These are phyloP conservation scores for Porcisia deanei DNA, from an alignment of 208 protist species.

Conservation along the genomic window DNA sequence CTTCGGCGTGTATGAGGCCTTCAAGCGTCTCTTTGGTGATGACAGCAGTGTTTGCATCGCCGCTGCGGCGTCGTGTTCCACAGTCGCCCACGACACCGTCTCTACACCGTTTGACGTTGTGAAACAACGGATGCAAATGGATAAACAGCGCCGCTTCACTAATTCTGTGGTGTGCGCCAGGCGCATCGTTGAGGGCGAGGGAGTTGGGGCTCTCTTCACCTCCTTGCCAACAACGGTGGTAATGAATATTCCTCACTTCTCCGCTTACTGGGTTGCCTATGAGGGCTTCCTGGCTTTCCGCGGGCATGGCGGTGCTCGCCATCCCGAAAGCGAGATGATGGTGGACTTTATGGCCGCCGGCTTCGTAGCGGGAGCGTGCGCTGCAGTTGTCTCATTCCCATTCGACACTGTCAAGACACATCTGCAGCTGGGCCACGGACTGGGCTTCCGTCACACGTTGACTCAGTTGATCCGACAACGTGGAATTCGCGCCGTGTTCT, in stretches of 20 bases:
- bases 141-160: conserved; percentile 47
- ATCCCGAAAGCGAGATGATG: conserved; percentile 48
- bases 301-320: conserved; percentile 38
- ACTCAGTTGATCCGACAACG: conserved; percentile 37
- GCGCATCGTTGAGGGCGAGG: conserved; percentile 56
- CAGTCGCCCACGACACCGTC: conserved; percentile 88
- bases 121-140: conserved; percentile 95
- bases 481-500: conserved; percentile 62
- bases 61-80: conserved; percentile 60
- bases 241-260: conserved; percentile 94
- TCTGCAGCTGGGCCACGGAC: conserved; percentile 75
- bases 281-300: conserved; percentile 55
- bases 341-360: conserved; percentile 74
- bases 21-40: conserved; percentile 73
- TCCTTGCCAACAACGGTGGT: conserved; percentile 90
- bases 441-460: conserved; percentile 23
- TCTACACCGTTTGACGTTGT: conserved; percentile 94
- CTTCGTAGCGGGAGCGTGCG: conserved; percentile 79
- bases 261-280: conserved; percentile 93
- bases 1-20: conserved; percentile 92
- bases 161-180: conserved; percentile 54
- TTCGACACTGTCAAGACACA: conserved; percentile 93
- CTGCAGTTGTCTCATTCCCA: conserved; percentile 90
- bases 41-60: conserved; percentile 49
- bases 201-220: conserved; percentile 67